Conservation (phyloP, 495 filamentous ascomycete genomes). For the Thermochaetoides thermophila region DNA sequence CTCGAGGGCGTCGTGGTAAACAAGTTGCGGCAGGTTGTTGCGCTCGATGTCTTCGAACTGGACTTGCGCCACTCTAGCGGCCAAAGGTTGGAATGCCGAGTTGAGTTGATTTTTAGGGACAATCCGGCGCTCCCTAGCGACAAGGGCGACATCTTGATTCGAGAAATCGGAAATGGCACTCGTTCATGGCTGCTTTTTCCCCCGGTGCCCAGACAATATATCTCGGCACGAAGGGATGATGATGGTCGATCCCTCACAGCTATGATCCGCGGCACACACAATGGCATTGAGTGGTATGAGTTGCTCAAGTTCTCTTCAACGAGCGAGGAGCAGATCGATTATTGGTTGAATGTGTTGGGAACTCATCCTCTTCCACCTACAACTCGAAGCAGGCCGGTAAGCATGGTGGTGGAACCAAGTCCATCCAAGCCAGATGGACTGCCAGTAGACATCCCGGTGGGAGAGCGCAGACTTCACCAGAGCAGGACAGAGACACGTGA, state of each 20-base stretch:
- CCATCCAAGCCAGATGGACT: slow-evolving; percentile 40
- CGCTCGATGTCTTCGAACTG: slow-evolving; percentile 78
- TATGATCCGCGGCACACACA: slow-evolving; percentile 61
- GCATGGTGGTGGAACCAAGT: slow-evolving; percentile 14
- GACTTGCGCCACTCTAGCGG: slow-evolving; percentile 80
- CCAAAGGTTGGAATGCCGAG: slow-evolving; percentile 70
- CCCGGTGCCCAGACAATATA: slow-evolving; percentile 48
- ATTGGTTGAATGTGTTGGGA: slow-evolving; percentile 82
- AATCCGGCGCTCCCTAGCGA: slow-evolving; percentile 38
- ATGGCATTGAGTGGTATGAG: slow-evolving; percentile 63
- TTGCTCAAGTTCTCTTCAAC: slow-evolving; percentile 54
- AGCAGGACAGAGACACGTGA: too few species aligned
- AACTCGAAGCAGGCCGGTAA: slow-evolving; percentile 21
- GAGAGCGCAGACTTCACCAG: slow-evolving; percentile 40
- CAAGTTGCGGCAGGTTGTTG: slow-evolving; percentile 57
- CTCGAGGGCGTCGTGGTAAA: slow-evolving; percentile 58
- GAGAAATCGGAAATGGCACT: slow-evolving; percentile 60
- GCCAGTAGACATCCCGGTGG: slow-evolving; percentile 54
- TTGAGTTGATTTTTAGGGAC: slow-evolving; percentile 81
- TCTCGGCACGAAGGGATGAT: slow-evolving; percentile 73
- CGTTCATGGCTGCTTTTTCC: slow-evolving; percentile 82
- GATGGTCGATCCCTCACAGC: slow-evolving; percentile 54
- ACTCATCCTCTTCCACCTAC: slow-evolving; percentile 58
- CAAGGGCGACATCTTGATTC: slow-evolving; percentile 73
- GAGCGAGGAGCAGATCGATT: slow-evolving; percentile 56